Base-by-base conservation (phyloP, 1,139 yeast genomes). In the Tardiomyces depauwii region DNA sequence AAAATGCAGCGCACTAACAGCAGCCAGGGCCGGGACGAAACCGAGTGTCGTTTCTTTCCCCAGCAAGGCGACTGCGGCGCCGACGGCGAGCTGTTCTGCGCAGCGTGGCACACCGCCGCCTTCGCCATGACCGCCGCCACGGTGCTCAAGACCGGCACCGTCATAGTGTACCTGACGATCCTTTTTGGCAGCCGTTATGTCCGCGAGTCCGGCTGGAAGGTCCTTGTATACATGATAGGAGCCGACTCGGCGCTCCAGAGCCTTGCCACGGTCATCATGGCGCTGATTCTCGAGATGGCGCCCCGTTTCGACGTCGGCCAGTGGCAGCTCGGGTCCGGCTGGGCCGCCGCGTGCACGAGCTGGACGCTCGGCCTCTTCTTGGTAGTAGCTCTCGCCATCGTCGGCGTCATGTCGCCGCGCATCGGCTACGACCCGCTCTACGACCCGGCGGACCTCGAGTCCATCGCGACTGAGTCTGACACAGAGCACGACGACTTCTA, bases 91-190 rank as follows among this genome's bases (percentile, higher is more conserved):
- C 30, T 19, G 13, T 53, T 53, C 43, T 54, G 57, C 43, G 52
- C 49, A 1, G 45, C 49, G 5, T 54, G 60, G 60, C 48, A 52
- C 39, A 52, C 54, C 3, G 48, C 55, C 14, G 51, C 53, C 23
- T 56, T 56, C 44, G 47, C 53, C 32, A 51, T 56, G 54, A 53
- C 55, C 55, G 42, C 51, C 19, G 44, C 55, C 13, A 32, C 53
- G n/a, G 56, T 54, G 6, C 47, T 56, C 41, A 56, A 56, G 42
- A 47, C 52, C 10, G 55, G 52, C 5, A 44, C 50, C 3, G 42
- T 49, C 25, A 48, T 55, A 19, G 51, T 54, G n/a, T 51, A 45
- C 25, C 46, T 52, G 27, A 51, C 48, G 30, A 49, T 53, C 13
- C 38, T 50, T 36, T 45, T 25, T 18, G 53, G 49, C 21, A 51